phyloP scores from a whole-genome alignment of 495 filamentous ascomycete species.

The Talaromyces ruber region DNA sequence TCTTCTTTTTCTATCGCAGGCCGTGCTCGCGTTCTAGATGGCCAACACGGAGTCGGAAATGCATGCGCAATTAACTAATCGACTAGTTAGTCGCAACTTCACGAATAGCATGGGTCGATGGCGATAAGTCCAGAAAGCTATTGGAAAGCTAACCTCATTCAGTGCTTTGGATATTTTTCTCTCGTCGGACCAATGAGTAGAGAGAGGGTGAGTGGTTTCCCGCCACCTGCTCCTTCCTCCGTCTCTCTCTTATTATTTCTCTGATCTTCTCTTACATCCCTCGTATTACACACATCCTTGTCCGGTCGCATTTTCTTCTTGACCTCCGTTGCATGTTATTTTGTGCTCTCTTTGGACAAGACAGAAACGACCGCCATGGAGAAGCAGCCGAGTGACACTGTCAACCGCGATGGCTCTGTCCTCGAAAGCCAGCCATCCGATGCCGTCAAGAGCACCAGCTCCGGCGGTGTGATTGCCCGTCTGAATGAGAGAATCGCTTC shows the following conservation, averaged over 20 bases:
- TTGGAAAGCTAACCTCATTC: too few species aligned
- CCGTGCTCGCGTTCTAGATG: too few species aligned
- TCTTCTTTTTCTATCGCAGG: too few species aligned
- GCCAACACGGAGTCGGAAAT: too few species aligned
- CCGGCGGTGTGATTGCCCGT: constrained; percentile 9
- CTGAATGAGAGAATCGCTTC: constrained; percentile 24
- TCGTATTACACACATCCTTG: neutral
- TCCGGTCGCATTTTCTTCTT: neutral
- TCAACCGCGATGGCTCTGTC: neutral
- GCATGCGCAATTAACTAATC: too few species aligned
- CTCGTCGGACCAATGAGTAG: neutral
- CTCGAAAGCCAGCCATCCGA: neutral
- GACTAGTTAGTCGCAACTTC: too few species aligned
- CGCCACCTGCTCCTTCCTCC: neutral
- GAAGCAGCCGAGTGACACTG: neutral
- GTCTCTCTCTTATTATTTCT: neutral
- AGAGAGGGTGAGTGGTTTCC: neutral
- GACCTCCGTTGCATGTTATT: neutral
- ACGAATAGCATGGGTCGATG: too few species aligned
- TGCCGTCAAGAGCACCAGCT: neutral
- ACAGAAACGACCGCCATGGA: neutral
- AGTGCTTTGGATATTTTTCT: neutral
- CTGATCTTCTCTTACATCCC: neutral
- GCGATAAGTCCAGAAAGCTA: too few species aligned
- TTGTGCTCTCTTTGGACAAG: neutral